A percentile compares a stretch with the other conserved stretches of the same genome.
Evolutionary conservation across 345 rosid species (phyloP).

Genomic region (Mercurialis annua): DNA sequence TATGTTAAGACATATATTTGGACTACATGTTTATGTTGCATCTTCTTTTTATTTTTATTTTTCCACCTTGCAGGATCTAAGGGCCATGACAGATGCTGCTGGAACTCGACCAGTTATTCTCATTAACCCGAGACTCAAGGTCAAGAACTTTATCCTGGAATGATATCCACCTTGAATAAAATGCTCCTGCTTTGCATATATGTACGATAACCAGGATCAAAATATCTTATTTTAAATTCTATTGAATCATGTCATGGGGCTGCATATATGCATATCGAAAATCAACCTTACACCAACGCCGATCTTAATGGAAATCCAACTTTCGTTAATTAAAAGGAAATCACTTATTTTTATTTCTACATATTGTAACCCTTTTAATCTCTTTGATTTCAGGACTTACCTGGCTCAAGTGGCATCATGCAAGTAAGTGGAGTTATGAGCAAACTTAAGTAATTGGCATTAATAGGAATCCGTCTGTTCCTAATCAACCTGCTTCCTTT

Average conservation of each 20-base stretch:
- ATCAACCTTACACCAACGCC: too few relatives aligned
- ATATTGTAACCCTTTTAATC: constrained; percentile 7
- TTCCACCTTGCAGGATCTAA: constrained; percentile 56
- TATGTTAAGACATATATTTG: not conserved
- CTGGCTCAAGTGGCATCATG: constrained; percentile 90
- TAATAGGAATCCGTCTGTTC: constrained; percentile 1
- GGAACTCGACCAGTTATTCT: constrained; percentile 84
- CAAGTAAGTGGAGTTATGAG: constrained; percentile 56
- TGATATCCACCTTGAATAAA: too few relatives aligned
- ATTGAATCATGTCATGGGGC: too few relatives aligned
- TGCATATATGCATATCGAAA: too few relatives aligned
- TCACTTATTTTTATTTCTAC: not conserved
- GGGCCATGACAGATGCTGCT: constrained; percentile 93
- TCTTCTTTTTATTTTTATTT: constrained; percentile 11
- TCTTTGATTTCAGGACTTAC: constrained; percentile 63
- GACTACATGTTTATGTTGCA: not conserved
- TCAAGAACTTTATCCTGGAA: constrained; percentile 19
- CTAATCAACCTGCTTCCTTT: constrained; percentile 18
- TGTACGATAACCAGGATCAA: constrained; percentile 11
- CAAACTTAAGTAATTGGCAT: not conserved
- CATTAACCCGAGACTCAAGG: constrained; percentile 87
- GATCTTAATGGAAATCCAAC: too few relatives aligned
- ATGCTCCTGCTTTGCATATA: not conserved
- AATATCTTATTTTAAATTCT: not conserved
- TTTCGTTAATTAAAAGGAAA: not conserved